Base-by-base conservation (phyloP, 495 filamentous ascomycete genomes). In the Penicillium silybi region DNA sequence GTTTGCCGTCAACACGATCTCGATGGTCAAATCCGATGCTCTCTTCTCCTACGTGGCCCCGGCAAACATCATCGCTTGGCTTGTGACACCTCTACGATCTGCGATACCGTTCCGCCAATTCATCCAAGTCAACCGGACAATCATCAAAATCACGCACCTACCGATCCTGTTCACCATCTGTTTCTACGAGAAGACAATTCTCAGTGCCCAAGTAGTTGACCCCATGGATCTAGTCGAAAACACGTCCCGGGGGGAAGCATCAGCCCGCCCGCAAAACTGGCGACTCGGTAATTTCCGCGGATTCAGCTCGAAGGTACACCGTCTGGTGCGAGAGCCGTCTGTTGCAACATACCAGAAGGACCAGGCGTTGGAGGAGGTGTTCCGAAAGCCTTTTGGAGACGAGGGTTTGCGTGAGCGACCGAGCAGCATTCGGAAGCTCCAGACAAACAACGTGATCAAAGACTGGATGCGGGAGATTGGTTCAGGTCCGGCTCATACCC, bases 21-120 rank as follows among this genome's bases (percentile, higher is more conserved):
- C 90, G 4, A 89, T 97, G 87, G 92, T 96, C 45, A 97, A 97
- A 63, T 95, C 90, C 18, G 91, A 97, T 63, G 87, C 89, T 0
- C 74, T 96, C 0, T 97, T 96, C 72, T 92, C 89, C 13, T 96
- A 97, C 59, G 78, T 95, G 50, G 88, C 90, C 1, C 92, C 92
- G 0, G 84, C 85, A 13, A 97, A 97, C 60, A 84, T 96, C 32
- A 74, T 96, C 46, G 90, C 87, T 27, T 97, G 90, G 92, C 54
- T 90, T 3, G 70, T 93, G 16, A 86, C 88, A 48, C 92, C 92
- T 4, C 67, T 92, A 26, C 80, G 90, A 47, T 95, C 84, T 63
- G 62, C 82, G 52, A 80, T 96, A 69, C 84, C 89, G 0, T 88
- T 96, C 62, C 78, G 82, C 16, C 75, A 85, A 32, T 96, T 88